Evolutionary conservation across 73 alveolate genomes (phyloP).

Genomic region (Tetrahymena malaccensis): DNA sequence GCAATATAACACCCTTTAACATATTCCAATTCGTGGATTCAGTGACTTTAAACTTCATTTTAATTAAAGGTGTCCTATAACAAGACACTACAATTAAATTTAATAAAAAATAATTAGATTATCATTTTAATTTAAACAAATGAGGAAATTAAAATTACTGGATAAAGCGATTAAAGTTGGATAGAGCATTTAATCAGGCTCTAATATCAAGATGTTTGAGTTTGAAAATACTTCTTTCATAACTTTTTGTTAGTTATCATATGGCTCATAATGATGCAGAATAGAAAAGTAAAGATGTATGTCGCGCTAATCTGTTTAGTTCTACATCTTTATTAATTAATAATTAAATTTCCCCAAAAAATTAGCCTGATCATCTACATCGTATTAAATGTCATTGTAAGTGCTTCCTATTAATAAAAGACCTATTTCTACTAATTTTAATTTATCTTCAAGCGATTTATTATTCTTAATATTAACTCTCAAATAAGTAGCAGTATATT

Average conservation of each 20-base stretch:
- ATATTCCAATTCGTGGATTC: not conserved
- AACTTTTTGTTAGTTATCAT: not conserved
- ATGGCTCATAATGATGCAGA: not conserved
- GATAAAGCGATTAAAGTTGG: not conserved
- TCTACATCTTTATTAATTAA: not conserved
- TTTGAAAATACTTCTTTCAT: not conserved
- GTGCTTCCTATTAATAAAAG: not conserved
- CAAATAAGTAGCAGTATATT: not conserved
- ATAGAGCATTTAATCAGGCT: not conserved
- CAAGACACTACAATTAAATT: not conserved
- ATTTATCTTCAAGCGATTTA: not conserved
- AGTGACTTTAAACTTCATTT: not conserved
- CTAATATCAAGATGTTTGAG: not conserved
- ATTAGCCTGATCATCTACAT: not conserved
- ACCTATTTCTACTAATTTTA: not conserved
- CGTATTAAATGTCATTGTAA: not conserved
- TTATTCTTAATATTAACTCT: not conserved
- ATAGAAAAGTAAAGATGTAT: not conserved
- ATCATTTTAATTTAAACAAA: too few relatives aligned
- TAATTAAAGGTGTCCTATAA: not conserved
- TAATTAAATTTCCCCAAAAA: not conserved
- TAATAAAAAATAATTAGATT: not conserved
- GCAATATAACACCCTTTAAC: not conserved
- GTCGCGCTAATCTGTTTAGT: not conserved
- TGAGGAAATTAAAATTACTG: not conserved